These are phyloP conservation scores for Phlyctochytrium planicorne DNA, from an alignment of 192 early-diverging fungal genomes.

Conservation along the genomic window DNA sequence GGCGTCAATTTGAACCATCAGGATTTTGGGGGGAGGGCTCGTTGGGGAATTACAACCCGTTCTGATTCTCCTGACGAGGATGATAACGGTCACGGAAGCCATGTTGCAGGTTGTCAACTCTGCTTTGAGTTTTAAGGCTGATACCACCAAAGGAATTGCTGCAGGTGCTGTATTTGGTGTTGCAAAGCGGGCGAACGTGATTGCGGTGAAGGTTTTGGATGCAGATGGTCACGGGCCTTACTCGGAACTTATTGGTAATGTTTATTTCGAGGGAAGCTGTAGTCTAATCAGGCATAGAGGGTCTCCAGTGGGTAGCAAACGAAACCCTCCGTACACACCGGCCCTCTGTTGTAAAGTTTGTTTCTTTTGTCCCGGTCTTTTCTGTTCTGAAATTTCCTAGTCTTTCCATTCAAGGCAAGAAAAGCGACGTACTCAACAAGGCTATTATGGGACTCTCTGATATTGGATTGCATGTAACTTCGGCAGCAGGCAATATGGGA, in stretches of 20 bases:
- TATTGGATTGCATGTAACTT: constrained; percentile 34
- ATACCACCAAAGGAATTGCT: not conserved
- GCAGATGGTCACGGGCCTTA: constrained; percentile 49
- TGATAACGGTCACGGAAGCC: constrained; percentile 43
- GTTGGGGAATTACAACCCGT: constrained; percentile 35
- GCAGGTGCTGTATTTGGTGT: constrained; percentile 60
- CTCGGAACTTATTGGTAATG: constrained; percentile 44
- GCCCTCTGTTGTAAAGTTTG: too few relatives aligned
- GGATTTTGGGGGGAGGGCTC: constrained; percentile 86
- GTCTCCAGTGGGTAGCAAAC: too few relatives aligned
- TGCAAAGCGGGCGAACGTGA: constrained; percentile 59
- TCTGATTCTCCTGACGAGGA: constrained; percentile 36
- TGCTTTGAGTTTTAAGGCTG: not conserved
- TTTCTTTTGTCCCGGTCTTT: too few relatives aligned
- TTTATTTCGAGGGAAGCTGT: constrained; percentile 77
- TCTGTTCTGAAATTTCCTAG: too few relatives aligned
- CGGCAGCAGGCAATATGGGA: not conserved
- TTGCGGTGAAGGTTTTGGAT: constrained; percentile 62
- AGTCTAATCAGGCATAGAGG: constrained; percentile 65
- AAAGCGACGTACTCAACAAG: constrained; percentile 21
- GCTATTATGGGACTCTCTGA: constrained; percentile 49
- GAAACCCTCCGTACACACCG: too few relatives aligned
- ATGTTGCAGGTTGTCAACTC: constrained; percentile 38
- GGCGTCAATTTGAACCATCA: constrained; percentile 76
- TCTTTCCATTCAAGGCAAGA: too few relatives aligned